Base-by-base conservation (phyloP, 164 flowering plant genomes). In the Tetracentron sinense region DNA sequence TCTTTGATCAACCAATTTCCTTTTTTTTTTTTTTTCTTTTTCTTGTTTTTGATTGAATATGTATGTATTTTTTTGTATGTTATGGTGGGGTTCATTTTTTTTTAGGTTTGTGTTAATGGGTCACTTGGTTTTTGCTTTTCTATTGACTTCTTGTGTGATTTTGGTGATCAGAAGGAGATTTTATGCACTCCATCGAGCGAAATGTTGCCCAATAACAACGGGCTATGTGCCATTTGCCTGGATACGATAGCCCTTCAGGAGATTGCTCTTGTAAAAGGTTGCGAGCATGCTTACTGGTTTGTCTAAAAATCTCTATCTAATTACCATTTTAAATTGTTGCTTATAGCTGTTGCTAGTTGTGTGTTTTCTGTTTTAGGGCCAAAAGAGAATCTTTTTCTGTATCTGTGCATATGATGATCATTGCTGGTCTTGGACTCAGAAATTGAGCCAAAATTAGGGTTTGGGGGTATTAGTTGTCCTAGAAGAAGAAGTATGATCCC, bases 281-380 rank as follows among this genome's bases (percentile, higher is more conserved):
- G 98, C 86, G 96, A 92, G 87, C 98, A 92, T 68, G 88, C 95
- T 54, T 92, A 90, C 89, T 90, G 98, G 98, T 89, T 77, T 79
- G 92, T 87, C 73, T 67, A 17, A 28, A 47, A 58, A 46, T 53
- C 65, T 63, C 54, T 54, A 52, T 49, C 63, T 28, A 35, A 20
- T 62, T 42, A 29, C 26, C 22, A 29, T 16, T 55, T 38, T 54
- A n/a, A n/a, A n/a, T n/a, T n/a, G n/a, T n/a, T n/a, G n/a, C n/a
- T n/a, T n/a, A n/a, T n/a, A n/a, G n/a, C n/a, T n/a, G n/a, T n/a
- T n/a, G n/a, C n/a, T n/a, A n/a, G n/a, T n/a, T n/a, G n/a, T n/a
- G n/a, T n/a, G n/a, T n/a, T n/a, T n/a, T n/a, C n/a, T n/a, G n/a
- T n/a, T n/a, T n/a, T n/a, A n/a, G n/a, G n/a, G n/a, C n/a, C n/a